These are phyloP conservation scores for Ceratobasidium sp. DNA, from an alignment of 1,284 basidiomycete species.

Conservation along the genomic window DNA sequence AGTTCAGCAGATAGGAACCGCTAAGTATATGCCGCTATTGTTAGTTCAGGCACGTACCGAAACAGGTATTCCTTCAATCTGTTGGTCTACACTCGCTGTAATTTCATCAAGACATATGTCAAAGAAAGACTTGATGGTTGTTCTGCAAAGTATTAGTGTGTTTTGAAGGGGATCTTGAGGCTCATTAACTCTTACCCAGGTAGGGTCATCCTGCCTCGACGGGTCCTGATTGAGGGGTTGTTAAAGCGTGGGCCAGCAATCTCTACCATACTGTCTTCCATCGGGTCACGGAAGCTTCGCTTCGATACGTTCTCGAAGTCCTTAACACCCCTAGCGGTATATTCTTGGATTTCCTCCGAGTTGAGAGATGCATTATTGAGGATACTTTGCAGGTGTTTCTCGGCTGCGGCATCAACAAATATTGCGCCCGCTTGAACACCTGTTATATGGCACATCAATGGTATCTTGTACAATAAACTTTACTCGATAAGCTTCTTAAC, in stretches of 20 bases:
- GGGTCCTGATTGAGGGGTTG: conserved; percentile 18
- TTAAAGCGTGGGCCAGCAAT: conserved; percentile 22
- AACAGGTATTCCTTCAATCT: conserved; percentile 7
- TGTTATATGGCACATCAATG: not conserved
- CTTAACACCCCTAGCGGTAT: conserved; percentile 15
- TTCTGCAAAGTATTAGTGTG: not conserved
- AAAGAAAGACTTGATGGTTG: conserved; percentile 30
- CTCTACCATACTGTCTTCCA: not conserved
- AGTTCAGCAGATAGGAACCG: not conserved
- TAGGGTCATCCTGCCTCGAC: conserved; percentile 27
- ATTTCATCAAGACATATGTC: conserved; percentile 25
- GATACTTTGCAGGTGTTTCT: conserved; percentile 16
- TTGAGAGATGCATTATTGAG: conserved; percentile 1
- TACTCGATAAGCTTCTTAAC: not conserved
- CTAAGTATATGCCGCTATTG: not conserved
- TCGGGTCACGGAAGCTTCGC: conserved; percentile 11
- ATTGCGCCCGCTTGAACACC: conserved; percentile 45
- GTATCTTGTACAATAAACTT: not conserved
- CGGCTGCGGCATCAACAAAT: conserved; percentile 29
- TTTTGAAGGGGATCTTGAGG: too few species aligned
- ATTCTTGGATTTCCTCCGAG: conserved; percentile 30
- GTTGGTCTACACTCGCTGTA: conserved; percentile 22
- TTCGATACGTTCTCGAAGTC: conserved; percentile 41
- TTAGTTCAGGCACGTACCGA: conserved; percentile 10
- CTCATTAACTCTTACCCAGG: conserved; percentile 12